Base-by-base conservation (phyloP, 2,329 filamentous ascomycete species). In the Colletotrichum sp. region DNA sequence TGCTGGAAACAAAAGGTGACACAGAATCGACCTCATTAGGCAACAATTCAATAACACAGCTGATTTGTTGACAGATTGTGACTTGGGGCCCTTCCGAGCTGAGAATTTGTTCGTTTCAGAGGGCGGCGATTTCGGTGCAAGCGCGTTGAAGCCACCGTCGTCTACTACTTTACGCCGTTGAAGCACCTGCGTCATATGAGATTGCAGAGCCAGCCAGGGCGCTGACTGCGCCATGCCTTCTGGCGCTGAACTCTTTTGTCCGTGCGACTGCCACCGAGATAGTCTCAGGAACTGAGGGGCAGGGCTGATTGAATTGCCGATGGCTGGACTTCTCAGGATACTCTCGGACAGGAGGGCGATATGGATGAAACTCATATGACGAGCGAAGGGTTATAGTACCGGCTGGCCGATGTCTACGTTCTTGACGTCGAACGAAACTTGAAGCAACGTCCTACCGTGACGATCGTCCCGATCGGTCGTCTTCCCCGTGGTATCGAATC, bases 331-430 rank as follows among this genome's bases (percentile, higher is more conserved):
- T 49, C 44, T 55, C 13, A 10, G 57, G 28, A 39, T 16, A 49
- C 44, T 34, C 49, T 68, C 21, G 49, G 59, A 73, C 63, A 49
- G 30, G 26, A 44, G 28, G 32, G 59, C 57, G 32, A 32, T 64
- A 49, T 24, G 49, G 44, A 60, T 76, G 73, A 76, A 76, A 72
- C 69, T 28, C n/a, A 55, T 18, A 59, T 57, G 60, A 65, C 68
- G 52, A 65, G 30, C 7, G 15, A 55, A 21, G 39, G 32, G 39
- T 39, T 34, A 62, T 67, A 18, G 32, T 65, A 16, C 21, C 13
- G 57, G 57, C 44, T 59, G n/a, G 44, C 26, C 44, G 49, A 49
- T 60, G 30, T 60, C n/a, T 39, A 34, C n/a, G 28, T 21, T 49
- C 44, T 55, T 30, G 28, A 30, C 57, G 24, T 49, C 13, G 36